Base-by-base conservation (phyloP, 2,329 filamentous ascomycete species). In the Teratosphaeriaceae sp. region DNA sequence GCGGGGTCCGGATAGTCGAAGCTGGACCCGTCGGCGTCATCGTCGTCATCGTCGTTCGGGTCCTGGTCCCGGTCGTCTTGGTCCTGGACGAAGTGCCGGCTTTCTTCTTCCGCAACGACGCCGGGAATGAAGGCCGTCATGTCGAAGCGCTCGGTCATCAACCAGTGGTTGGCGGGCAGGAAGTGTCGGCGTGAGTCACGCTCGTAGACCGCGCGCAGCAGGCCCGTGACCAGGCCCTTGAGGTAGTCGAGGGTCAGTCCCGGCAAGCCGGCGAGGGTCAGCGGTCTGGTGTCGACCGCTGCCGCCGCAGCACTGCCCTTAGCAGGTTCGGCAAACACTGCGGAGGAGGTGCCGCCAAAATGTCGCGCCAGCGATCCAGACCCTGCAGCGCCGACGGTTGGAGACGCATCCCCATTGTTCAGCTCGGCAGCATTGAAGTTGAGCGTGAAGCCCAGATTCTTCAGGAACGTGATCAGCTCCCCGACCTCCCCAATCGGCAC, bases 161-260 rank as follows among this genome's bases (percentile, higher is more conserved):
- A 72, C 92, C 92, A 98, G 62, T 95, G 89, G 38, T 80, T 78
- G n/a, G 74, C 67, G 1, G 88, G 84, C 18, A 97, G 67, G 59
- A 97, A 97, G 22, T 78, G 81, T 18, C 89, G 80, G 46, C 92
- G 76, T 6, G 92, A 98, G 63, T 97, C 90, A 62, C 90, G 76
- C 64, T 96, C 89, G 60, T 97, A 96, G 7, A 96, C 71, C 75
- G 94, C 90, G 44, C 84, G 82, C 58, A 96, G 73, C 0, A 94
- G 75, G 2, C 81, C 82, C 2, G 88, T 94, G 5, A 88, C 79
- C 2, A 90, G 73, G n/a, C 76, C 79, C 57, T 87, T 85, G 44
- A 96, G 79, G 48, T 87, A 87, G 27, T 84, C 76, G 23, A 92
- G 73, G 22, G 83, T 87, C 50, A 94, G 78, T 0, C 84, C 85